Evolutionary conservation across 148 eudicot species (phyloP).

Genomic region (Chenopodium suecicum): DNA sequence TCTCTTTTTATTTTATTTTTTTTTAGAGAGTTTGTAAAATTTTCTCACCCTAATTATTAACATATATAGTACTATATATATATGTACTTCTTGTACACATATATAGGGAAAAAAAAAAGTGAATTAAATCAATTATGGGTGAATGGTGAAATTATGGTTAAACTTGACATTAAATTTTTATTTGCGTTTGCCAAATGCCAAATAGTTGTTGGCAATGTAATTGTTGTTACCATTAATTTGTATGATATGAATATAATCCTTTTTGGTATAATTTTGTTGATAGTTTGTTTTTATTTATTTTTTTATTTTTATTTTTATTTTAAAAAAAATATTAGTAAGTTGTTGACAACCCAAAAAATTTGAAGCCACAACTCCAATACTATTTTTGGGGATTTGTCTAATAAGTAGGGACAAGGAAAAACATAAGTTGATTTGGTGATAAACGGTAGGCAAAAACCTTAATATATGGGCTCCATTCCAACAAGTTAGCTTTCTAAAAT

Average conservation of each 20-base stretch:
- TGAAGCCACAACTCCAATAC: not conserved
- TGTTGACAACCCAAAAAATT: not conserved
- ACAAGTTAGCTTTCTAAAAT: no score
- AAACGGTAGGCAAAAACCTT: not conserved
- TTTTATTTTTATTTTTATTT: no score
- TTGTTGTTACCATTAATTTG: not conserved
- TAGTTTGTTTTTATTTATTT: not conserved
- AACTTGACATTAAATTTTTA: not conserved
- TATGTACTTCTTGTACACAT: not conserved
- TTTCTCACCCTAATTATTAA: constrained; percentile 5
- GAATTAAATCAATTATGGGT: not conserved
- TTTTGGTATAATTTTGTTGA: not conserved
- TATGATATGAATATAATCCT: not conserved
- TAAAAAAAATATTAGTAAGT: no score
- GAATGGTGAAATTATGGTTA: not conserved
- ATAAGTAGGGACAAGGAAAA: not conserved
- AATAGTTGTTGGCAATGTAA: not conserved
- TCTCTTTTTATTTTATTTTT: not conserved
- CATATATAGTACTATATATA: not conserved
- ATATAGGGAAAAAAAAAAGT: not conserved
- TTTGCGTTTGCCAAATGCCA: not conserved
- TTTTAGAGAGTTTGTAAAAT: constrained; percentile 3
- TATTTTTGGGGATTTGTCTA: not conserved
- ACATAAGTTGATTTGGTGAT: not conserved
- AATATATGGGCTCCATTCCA: not conserved